Percentiles rank a stretch among this genome's conserved stretches.
phyloP scores from a whole-genome alignment of 345 rosid species.

The Erysimum cheiranthoides region DNA sequence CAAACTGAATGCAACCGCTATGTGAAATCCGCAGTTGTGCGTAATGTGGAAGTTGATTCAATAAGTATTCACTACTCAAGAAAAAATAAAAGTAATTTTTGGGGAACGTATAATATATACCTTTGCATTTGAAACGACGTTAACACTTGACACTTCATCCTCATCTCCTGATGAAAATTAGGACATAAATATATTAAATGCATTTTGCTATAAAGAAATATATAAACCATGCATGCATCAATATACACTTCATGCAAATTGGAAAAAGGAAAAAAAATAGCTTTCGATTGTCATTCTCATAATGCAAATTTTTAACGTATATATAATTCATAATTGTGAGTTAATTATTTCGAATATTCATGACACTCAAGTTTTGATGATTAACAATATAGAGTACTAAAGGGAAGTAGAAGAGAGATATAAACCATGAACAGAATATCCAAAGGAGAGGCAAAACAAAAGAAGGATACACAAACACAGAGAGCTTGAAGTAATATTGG shows the following conservation, averaged over 20 bases:
- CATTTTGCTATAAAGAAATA: background rate
- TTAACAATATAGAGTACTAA: background rate
- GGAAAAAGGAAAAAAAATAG: background rate
- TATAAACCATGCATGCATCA: background rate
- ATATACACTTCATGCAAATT: slow-evolving; percentile 16
- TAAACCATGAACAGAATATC: slow-evolving; percentile 38
- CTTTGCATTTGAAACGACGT: slow-evolving; percentile 36
- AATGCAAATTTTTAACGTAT: slow-evolving; percentile 15
- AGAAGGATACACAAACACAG: slow-evolving; percentile 38
- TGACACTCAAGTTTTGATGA: background rate
- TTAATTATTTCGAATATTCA: background rate
- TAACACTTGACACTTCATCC: slow-evolving; percentile 29
- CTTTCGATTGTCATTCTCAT: background rate
- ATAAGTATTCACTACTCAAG: slow-evolving; percentile 8
- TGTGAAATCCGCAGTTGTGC: background rate
- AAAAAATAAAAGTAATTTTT: background rate
- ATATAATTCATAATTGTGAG: background rate
- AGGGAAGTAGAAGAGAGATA: background rate
- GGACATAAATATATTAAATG: background rate
- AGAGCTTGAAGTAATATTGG: slow-evolving; percentile 33
- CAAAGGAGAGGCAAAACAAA: slow-evolving; percentile 38
- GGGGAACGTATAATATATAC: slow-evolving; percentile 15
- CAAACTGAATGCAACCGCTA: background rate
- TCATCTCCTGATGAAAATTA: slow-evolving; percentile 29
- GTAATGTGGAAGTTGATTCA: background rate